A percentile compares a stretch with the other conserved stretches of the same genome.
phyloP scores from a whole-genome alignment of 164 flowering plant species.

The Paratinospora sagittata region DNA sequence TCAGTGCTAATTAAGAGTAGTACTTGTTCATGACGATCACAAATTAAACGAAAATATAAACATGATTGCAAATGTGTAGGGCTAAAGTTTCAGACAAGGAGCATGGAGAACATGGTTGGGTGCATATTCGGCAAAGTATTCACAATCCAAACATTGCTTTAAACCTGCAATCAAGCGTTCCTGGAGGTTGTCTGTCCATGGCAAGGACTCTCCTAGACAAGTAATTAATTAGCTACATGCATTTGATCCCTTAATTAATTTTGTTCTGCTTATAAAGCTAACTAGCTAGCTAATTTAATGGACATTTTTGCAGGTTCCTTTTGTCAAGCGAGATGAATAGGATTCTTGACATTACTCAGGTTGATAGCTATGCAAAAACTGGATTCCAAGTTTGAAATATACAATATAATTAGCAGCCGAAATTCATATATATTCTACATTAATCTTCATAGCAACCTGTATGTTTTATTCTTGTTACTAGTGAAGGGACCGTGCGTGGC shows the following conservation, averaged over 20 bases:
- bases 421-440: too few relatives aligned
- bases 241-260: not conserved
- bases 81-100: conserved; percentile 57
- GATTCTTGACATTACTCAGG: conserved; percentile 52
- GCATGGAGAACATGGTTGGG: conserved; percentile 70
- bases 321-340: conserved; percentile 41
- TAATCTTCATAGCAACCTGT: too few relatives aligned
- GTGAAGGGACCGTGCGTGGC: too few relatives aligned
- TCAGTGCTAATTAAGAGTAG: not conserved
- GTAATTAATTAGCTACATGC: conserved; percentile 27
- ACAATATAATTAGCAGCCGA: too few relatives aligned
- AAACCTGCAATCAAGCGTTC: conserved; percentile 63
- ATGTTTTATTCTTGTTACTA: too few relatives aligned
- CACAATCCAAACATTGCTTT: conserved; percentile 92
- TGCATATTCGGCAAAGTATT: conserved; percentile 82
- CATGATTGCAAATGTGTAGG: too few relatives aligned
- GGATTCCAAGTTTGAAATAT: conserved; percentile 29
- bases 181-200: conserved; percentile 71
- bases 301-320: conserved; percentile 49
- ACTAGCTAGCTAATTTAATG: not conserved
- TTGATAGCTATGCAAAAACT: conserved; percentile 38
- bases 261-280: not conserved
- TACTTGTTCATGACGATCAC: not conserved
- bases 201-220: conserved; percentile 40
- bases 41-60: too few relatives aligned